A percentile compares a stretch with the other conserved stretches of the same genome.
Evolutionary conservation across 176 grass and related monocot genomes (phyloP).

Genomic region (Aegilops sharonensis): DNA sequence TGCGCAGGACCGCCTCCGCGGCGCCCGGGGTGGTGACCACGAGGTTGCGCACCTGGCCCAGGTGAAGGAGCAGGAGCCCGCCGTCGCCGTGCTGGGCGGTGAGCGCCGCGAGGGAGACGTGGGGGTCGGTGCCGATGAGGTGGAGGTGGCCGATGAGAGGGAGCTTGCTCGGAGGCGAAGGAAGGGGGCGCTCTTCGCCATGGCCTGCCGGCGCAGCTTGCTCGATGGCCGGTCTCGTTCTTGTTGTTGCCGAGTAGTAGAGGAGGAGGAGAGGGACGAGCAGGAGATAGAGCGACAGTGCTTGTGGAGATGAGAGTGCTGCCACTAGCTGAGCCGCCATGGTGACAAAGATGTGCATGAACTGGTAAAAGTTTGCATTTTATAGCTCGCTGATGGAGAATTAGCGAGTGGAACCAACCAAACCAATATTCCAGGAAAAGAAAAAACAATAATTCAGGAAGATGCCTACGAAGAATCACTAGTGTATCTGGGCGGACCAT

Average conservation of each 20-base stretch:
- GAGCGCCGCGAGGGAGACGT: neutral
- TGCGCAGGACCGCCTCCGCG: neutral
- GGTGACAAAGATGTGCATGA: neutral
- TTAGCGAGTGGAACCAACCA: neutral
- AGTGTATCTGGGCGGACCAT: too few relatives aligned
- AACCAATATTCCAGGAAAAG: neutral
- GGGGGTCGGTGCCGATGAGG: constrained; percentile 10
- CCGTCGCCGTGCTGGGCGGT: neutral
- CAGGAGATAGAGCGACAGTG: neutral
- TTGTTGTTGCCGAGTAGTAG: neutral
- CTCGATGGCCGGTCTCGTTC: neutral
- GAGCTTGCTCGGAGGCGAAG: neutral
- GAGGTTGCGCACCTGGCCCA: constrained; percentile 7
- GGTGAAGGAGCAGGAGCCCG: constrained; percentile 1
- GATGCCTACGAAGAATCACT: too few relatives aligned
- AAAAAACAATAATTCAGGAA: too few relatives aligned
- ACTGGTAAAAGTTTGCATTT: neutral
- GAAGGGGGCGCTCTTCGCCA: neutral
- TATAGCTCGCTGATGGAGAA: neutral
- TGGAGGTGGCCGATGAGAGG: neutral
- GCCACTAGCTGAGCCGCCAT: neutral
- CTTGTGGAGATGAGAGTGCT: neutral
- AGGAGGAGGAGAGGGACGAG: neutral
- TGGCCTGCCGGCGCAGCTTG: neutral
- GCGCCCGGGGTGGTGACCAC: neutral